Evolutionary conservation across 495 filamentous ascomycete genomes (phyloP).

Genomic region (Margaritispora aquatica): DNA sequence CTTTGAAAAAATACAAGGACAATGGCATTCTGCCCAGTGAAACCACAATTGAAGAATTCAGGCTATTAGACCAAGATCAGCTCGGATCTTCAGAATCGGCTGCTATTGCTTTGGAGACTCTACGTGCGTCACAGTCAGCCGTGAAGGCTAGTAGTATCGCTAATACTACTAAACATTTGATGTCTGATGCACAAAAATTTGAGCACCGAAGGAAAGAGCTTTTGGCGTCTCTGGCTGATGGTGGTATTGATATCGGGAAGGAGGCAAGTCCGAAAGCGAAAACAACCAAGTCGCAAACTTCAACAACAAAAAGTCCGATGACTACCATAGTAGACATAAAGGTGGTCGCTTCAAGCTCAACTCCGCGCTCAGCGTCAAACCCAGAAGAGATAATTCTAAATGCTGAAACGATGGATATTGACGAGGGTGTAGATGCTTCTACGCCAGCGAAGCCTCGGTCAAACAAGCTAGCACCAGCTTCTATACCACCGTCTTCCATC

Average conservation of each 20-base stretch:
- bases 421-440: neutral
- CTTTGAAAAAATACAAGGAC: constrained; percentile 42
- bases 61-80: constrained; percentile 26
- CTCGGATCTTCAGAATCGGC: constrained; percentile 20
- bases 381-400: neutral
- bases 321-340: too few relatives aligned
- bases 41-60: constrained; percentile 42
- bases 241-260: constrained; percentile 41
- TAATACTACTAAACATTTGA: constrained; percentile 17
- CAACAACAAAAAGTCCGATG: neutral
- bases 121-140: constrained; percentile 16
- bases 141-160: neutral
- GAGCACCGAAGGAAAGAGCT: constrained; percentile 45
- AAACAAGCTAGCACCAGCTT: neutral
- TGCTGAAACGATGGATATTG: neutral
- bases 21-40: constrained; percentile 40
- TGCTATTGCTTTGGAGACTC: constrained; percentile 11
- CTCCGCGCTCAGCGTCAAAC: too few relatives aligned
- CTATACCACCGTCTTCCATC: neutral
- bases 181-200: constrained; percentile 31
- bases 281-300: neutral
- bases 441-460: neutral
- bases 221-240: constrained; percentile 42
- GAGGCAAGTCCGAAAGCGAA: neutral
- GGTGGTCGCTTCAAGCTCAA: too few relatives aligned